Percentiles rank a stretch among this genome's conserved stretches.
Evolutionary conservation across 768 basidiomycete genomes (phyloP).

Genomic region (Arthromyces matolae): DNA sequence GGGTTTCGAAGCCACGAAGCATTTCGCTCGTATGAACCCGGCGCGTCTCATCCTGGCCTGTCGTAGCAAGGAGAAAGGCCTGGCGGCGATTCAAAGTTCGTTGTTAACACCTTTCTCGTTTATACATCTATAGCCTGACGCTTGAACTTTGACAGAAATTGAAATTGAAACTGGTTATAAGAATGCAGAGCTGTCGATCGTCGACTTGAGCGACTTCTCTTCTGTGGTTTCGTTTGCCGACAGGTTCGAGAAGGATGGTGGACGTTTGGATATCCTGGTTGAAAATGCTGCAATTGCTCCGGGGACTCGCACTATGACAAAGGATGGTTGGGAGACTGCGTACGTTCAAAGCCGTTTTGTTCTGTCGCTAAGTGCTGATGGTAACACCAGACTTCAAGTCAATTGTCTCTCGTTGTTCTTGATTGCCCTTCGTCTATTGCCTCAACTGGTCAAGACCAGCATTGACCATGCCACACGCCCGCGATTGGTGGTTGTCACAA

Average conservation of each 20-base stretch:
- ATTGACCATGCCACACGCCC: constrained; percentile 26
- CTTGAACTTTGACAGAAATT: constrained; percentile 22
- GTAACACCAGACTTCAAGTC: constrained; percentile 39
- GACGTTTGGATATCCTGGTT: constrained; percentile 40
- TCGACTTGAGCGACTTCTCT: constrained; percentile 39
- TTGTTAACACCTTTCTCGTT: no score
- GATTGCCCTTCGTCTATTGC: constrained; percentile 39
- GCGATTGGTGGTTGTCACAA: constrained; percentile 38
- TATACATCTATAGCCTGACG: no score
- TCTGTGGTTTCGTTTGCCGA: constrained; percentile 39
- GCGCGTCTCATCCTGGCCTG: constrained; percentile 37
- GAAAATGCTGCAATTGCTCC: constrained; percentile 37
- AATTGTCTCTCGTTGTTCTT: constrained; percentile 41
- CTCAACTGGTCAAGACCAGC: constrained; percentile 36
- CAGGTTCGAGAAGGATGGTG: constrained; percentile 28
- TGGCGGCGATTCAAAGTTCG: constrained; percentile 33
- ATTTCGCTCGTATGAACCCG: constrained; percentile 43
- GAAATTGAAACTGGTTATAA: constrained; percentile 30
- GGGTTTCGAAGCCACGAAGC: constrained; percentile 43
- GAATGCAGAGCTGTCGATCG: constrained; percentile 32
- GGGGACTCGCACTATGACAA: constrained; percentile 20
- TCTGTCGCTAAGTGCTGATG: neutral
- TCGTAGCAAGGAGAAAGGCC: constrained; percentile 31
- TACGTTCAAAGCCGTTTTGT: constrained; percentile 18
- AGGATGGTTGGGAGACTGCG: constrained; percentile 46